phyloP scores from a whole-genome alignment of 495 filamentous ascomycete genomes.

The Aspergillus campestris region DNA sequence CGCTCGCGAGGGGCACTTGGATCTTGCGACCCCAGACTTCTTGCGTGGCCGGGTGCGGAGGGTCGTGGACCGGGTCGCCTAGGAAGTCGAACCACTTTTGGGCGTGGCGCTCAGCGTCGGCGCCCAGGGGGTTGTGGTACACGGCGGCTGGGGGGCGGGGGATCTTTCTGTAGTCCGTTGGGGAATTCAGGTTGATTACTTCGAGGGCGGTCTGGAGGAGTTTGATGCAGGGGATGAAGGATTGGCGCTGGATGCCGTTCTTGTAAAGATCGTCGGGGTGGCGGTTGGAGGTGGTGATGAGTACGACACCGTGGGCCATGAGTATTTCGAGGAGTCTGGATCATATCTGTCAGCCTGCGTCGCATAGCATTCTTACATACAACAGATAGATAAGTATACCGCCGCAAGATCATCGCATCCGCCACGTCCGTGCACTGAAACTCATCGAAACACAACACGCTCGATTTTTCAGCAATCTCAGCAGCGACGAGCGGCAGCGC shows the following conservation, averaged over 20 bases:
- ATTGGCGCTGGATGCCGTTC: constrained; percentile 93
- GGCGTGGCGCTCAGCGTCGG: constrained; percentile 67
- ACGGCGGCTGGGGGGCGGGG: constrained; percentile 88
- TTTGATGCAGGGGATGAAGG: constrained; percentile 91
- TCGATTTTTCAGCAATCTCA: constrained; percentile 75
- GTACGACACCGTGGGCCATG: constrained; percentile 92
- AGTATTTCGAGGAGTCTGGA: constrained; percentile 71
- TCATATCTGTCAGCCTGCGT: background rate
- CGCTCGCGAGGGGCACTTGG: constrained; percentile 76
- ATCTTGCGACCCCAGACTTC: constrained; percentile 93
- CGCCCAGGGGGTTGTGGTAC: constrained; percentile 80
- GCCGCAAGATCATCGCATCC: constrained; percentile 93
- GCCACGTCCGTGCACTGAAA: constrained; percentile 99
- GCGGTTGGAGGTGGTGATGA: constrained; percentile 94
- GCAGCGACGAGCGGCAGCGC: constrained; percentile 88
- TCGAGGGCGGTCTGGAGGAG: constrained; percentile 73
- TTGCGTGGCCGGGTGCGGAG: constrained; percentile 68
- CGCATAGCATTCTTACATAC: background rate
- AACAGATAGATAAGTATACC: constrained; percentile 29
- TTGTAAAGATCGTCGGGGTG: constrained; percentile 95
- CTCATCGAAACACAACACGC: constrained; percentile 94
- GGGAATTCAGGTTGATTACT: constrained; percentile 89
- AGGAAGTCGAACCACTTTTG: constrained; percentile 93
- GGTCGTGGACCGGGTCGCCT: constrained; percentile 69
- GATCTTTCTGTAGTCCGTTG: constrained; percentile 95